Evolutionary conservation across 2,329 filamentous ascomycete genomes (phyloP).

Genomic region (Pseudopyricularia cyperi): DNA sequence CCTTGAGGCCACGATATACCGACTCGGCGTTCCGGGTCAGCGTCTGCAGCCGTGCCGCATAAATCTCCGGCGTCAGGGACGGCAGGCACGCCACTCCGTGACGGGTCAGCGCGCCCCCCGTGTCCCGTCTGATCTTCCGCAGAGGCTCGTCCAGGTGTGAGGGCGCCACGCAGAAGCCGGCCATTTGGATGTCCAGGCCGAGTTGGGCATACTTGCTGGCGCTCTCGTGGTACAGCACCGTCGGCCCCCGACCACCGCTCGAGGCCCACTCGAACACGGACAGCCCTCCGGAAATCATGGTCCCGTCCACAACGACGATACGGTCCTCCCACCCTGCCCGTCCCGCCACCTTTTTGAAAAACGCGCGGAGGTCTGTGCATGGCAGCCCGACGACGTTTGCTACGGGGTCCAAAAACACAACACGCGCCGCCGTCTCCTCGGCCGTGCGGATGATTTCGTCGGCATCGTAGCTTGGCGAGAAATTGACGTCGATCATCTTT

Average conservation of each 20-base stretch:
- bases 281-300: conserved; percentile 1
- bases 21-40: background rate
- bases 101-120: background rate
- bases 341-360: background rate
- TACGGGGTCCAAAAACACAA: conserved; percentile 1
- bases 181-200: conserved; percentile 1
- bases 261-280: background rate
- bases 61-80: background rate
- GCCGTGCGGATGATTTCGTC: conserved; percentile 2
- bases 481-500: background rate
- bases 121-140: background rate
- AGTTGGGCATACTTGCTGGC: conserved; percentile 3
- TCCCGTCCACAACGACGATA: background rate
- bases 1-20: background rate
- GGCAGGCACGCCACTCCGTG: background rate
- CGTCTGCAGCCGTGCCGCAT: background rate
- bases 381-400: conserved; percentile 1
- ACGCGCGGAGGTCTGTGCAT: background rate
- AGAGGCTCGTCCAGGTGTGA: background rate
- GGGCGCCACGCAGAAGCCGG: background rate
- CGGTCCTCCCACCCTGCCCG: background rate
- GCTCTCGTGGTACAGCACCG: background rate
- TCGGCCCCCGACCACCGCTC: background rate
- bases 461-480: background rate
- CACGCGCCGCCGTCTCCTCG: background rate